Evolutionary conservation across 2,329 filamentous ascomycete genomes (phyloP), one percentile per base, ranked within the genome.

Genomic region (Aspergillus sp.): DNA sequence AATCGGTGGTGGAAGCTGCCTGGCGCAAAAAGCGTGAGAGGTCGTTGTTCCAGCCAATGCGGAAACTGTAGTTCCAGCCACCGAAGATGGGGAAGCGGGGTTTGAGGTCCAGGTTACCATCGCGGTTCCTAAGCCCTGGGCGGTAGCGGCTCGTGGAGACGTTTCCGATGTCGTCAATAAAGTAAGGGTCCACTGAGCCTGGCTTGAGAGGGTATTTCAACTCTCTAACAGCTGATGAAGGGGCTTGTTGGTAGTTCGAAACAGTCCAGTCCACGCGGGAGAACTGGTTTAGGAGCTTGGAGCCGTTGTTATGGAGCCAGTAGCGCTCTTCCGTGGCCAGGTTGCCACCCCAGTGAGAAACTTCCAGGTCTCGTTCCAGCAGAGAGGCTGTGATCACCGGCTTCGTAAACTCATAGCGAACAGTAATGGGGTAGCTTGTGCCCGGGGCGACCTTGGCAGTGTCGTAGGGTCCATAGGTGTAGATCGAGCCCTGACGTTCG

Each of bases 271-370:
- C 86, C 62, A 91, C 87, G 35, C 90, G 86, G 68, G 86, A 89
- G 78, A 95, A 93, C 37, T 88, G 85, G 57, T 82, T 81, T 35
- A 84, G 83, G 50, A 93, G 81, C 73, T 90, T 88, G 50, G 95
- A 96, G 62, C 90, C 95, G 62, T 89, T 87, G 81, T 99, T 93
- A 68, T 86, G 85, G 65, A 98, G 82, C 75, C 89, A 91, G 78
- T 96, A 97, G 57, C 91, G 87, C 79, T 99, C 95, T 78, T 99
- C 95, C 50, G 93, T 91, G 2, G 95, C 95, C 54, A 98, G 78
- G 73, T 99, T 99, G 62, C 95, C 95, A 65, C 95, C 95, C 95
- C 95, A 99, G 77, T 98, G 95, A 72, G 91, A 96, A 67, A 99
- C 89, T 75, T 99, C 95, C 62, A 99, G 80, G 69, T 98, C 93